Percentiles rank a stretch among this genome's conserved stretches.
Evolutionary conservation across 2,329 filamentous ascomycete species (phyloP).

Genomic region (Alternaria dauci): DNA sequence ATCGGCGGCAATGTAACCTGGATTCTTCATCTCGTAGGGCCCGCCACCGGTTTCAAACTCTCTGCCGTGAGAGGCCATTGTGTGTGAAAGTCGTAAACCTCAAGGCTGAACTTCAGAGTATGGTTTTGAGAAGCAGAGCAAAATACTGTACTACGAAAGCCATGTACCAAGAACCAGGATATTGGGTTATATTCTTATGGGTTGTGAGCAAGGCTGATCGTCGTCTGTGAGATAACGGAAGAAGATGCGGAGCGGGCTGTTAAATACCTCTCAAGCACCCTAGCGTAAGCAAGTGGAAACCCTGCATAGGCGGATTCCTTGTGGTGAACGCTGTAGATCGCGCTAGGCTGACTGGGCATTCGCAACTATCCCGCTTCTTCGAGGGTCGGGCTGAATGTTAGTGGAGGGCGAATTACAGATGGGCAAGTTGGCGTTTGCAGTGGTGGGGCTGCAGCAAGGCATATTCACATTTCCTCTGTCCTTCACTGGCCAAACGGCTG

Average conservation of each 20-base stretch:
- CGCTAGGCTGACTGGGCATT: conserved; percentile 24
- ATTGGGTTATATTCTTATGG: conserved; percentile 11
- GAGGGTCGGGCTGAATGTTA: conserved; percentile 13
- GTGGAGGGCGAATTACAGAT: conserved; percentile 14
- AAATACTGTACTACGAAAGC: conserved; percentile 46
- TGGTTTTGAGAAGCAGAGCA: conserved; percentile 46
- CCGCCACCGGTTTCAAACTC: conserved; percentile 35
- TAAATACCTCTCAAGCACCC: conserved; percentile 30
- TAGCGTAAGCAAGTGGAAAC: conserved; percentile 28
- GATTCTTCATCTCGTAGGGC: conserved; percentile 26
- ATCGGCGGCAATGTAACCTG: conserved; percentile 24
- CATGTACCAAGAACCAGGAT: conserved; percentile 34
- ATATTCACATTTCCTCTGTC: not conserved
- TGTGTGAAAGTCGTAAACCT: conserved; percentile 7
- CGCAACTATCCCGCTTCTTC: conserved; percentile 10
- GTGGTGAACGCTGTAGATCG: conserved; percentile 16
- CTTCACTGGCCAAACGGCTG: conserved; percentile 6
- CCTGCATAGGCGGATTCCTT: conserved; percentile 18
- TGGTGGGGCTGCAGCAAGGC: conserved; percentile 9
- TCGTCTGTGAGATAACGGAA: conserved; percentile 16
- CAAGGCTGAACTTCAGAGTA: conserved; percentile 32
- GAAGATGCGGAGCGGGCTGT: conserved; percentile 24
- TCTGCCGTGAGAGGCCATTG: conserved; percentile 49
- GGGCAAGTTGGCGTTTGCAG: conserved; percentile 7
- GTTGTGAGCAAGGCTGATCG: conserved; percentile 12